Evolutionary conservation across 768 basidiomycete species (phyloP).

Genomic region (Rhizopogon rudus): DNA sequence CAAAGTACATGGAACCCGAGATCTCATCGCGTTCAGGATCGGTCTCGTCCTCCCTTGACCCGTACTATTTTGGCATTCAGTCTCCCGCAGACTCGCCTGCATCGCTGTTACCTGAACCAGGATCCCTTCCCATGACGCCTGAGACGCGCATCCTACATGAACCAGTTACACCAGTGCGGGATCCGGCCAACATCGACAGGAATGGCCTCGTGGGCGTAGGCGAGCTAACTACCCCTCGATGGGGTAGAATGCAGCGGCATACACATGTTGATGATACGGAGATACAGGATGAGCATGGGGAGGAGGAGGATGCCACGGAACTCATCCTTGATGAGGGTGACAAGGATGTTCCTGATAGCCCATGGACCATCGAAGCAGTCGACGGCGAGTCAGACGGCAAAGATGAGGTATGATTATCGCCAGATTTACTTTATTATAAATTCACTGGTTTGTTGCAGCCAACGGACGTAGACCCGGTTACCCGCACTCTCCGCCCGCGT

Average conservation of each 20-base stretch:
- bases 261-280: slow-evolving; percentile 31
- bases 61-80: slow-evolving; percentile 78
- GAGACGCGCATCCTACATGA: slow-evolving; percentile 48
- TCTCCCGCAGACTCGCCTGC: slow-evolving; percentile 67
- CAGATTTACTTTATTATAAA: background rate
- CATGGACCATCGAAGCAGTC: slow-evolving; percentile 85
- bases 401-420: slow-evolving; percentile 50
- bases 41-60: slow-evolving; percentile 78
- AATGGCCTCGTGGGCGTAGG: slow-evolving; percentile 89
- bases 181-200: slow-evolving; percentile 81
- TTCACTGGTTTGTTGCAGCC: slow-evolving; percentile 24
- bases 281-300: slow-evolving; percentile 33
- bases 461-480: slow-evolving; percentile 37
- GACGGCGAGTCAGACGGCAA: slow-evolving; percentile 73
- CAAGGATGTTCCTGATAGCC: slow-evolving; percentile 64
- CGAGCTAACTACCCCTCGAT: slow-evolving; percentile 94
- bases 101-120: slow-evolving; percentile 33
- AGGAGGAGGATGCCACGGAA: slow-evolving; percentile 27
- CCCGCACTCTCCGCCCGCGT: slow-evolving; percentile 49
- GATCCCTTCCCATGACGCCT: slow-evolving; percentile 51
- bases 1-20: slow-evolving; percentile 40
- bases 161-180: slow-evolving; percentile 63
- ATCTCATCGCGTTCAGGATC: slow-evolving; percentile 61
- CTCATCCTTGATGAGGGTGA: slow-evolving; percentile 30
- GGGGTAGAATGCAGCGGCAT: slow-evolving; percentile 55